Evolutionary conservation across 2,329 filamentous ascomycete genomes (phyloP).

Genomic region (Nigrograna mackinnonii): DNA sequence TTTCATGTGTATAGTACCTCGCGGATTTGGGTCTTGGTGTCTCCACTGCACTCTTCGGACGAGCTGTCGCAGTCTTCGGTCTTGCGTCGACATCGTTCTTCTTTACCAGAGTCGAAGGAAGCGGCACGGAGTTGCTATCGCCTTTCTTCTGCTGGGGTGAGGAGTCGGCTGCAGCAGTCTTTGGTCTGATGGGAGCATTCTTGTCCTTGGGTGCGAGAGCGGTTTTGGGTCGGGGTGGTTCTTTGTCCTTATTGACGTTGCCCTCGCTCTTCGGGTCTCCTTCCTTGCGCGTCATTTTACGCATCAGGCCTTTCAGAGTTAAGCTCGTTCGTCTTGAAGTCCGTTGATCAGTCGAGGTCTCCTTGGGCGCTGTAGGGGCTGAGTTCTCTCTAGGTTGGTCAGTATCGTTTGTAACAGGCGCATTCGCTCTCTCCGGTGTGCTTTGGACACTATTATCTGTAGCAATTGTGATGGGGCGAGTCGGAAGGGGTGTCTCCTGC

Average conservation of each 20-base stretch:
- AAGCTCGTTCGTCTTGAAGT: constrained; percentile 19
- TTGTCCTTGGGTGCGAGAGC: constrained; percentile 16
- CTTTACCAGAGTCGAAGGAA: not conserved
- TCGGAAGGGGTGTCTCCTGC: constrained; percentile 8
- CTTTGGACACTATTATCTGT: constrained; percentile 17
- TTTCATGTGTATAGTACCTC: not conserved
- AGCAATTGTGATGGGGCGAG: constrained; percentile 5
- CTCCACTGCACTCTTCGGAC: constrained; percentile 1
- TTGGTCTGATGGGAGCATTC: constrained; percentile 12
- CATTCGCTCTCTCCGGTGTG: constrained; percentile 16
- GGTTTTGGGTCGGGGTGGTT: constrained; percentile 6
- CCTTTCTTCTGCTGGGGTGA: not conserved
- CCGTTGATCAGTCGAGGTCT: constrained; percentile 23
- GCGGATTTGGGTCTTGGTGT: not conserved
- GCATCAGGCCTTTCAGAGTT: constrained; percentile 29
- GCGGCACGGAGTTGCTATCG: not conserved
- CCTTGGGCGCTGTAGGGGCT: constrained; percentile 22
- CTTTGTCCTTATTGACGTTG: constrained; percentile 5
- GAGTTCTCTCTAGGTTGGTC: constrained; percentile 17
- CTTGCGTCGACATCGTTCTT: not conserved
- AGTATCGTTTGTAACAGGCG: constrained; percentile 1
- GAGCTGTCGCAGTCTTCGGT: too few relatives aligned
- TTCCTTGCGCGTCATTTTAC: constrained; percentile 29
- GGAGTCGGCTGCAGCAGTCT: constrained; percentile 8
- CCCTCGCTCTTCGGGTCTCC: constrained; percentile 5